Evolutionary conservation across 495 filamentous ascomycete genomes (phyloP).

Genomic region (Trichoderma reesei): DNA sequence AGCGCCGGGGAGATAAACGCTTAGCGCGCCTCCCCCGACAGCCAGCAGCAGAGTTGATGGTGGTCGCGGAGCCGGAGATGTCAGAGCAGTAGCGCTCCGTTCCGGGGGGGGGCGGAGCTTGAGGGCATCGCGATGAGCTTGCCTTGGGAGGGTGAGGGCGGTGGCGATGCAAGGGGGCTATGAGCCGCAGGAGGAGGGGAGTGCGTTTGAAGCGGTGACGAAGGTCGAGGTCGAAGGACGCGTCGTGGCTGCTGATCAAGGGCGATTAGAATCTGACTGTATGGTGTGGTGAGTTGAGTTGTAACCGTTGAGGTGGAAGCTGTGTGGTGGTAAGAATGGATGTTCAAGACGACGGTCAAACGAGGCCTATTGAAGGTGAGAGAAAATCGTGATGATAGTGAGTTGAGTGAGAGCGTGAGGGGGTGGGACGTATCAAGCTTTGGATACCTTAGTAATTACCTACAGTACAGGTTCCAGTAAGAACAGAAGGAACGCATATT

Average conservation of each 20-base stretch:
- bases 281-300: too few species aligned
- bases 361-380: too few species aligned
- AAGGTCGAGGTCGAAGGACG: constrained; percentile 42
- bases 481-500: too few species aligned
- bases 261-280: not conserved
- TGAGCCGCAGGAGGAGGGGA: constrained; percentile 49
- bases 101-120: constrained; percentile 40
- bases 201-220: constrained; percentile 46
- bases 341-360: too few species aligned
- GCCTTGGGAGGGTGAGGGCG: constrained; percentile 45
- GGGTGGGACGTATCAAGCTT: too few species aligned
- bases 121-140: constrained; percentile 51
- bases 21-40: constrained; percentile 44
- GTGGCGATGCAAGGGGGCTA: constrained; percentile 48
- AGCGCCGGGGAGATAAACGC: constrained; percentile 50
- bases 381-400: too few species aligned
- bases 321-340: too few species aligned
- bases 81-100: constrained; percentile 59
- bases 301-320: too few species aligned
- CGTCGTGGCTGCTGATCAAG: constrained; percentile 27
- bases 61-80: constrained; percentile 50
- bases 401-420: too few species aligned
- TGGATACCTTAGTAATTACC: too few species aligned
- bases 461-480: too few species aligned
- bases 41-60: too few species aligned